These are phyloP conservation scores for Teratosphaeria zuluensis DNA, from an alignment of 2,329 filamentous ascomycete species.

Conservation along the genomic window DNA sequence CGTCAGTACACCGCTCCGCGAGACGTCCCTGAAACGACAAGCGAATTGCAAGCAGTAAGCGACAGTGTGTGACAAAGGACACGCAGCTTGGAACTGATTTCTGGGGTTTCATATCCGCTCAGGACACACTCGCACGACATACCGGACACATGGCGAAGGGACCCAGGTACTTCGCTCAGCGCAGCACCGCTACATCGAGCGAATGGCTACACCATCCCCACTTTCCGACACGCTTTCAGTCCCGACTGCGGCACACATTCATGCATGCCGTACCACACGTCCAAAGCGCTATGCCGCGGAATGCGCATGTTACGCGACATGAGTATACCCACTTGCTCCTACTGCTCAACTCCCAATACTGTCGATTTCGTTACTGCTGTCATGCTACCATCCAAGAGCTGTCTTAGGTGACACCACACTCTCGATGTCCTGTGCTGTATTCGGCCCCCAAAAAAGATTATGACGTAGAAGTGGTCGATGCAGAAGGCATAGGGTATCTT, in stretches of 20 bases:
- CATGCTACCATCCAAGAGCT: not conserved
- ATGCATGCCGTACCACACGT: not conserved
- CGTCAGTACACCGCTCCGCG: not conserved
- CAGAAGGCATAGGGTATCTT: conserved; percentile 19
- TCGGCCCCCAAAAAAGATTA: not conserved
- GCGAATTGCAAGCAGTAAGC: not conserved
- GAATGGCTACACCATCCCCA: not conserved
- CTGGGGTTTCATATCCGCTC: not conserved
- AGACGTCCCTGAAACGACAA: not conserved
- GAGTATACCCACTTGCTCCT: not conserved
- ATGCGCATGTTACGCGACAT: not conserved
- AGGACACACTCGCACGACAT: not conserved
- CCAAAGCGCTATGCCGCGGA: not conserved
- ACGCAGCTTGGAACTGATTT: too few species aligned
- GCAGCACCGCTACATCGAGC: not conserved
- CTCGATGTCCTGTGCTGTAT: not conserved
- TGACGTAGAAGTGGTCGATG: not conserved
- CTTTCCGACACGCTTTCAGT: not conserved
- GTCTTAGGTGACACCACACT: not conserved
- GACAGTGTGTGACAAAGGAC: too few species aligned
- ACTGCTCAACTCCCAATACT: not conserved
- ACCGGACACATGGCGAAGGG: not conserved
- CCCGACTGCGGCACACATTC: not conserved
- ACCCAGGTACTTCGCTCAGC: not conserved
- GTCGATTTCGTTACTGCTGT: not conserved